A percentile compares a stretch with the other conserved stretches of the same genome.
phyloP scores from a whole-genome alignment of 306 rosid species.

The Ormosia semicastrata region DNA sequence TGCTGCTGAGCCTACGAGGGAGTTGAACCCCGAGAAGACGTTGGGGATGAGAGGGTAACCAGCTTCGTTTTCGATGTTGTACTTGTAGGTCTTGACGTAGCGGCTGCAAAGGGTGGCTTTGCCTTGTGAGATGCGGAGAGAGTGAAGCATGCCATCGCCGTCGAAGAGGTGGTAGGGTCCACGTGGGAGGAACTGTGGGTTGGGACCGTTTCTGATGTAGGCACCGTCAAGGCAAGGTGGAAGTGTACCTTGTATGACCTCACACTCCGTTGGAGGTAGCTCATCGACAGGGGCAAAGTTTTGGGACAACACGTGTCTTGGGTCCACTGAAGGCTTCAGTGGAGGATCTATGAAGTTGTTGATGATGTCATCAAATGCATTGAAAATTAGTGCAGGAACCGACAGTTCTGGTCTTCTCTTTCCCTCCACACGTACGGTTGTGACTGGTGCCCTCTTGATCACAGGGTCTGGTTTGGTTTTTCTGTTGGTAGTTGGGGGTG shows the following conservation, averaged over 20 bases:
- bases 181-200: constrained; percentile 85
- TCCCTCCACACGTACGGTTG: background rate
- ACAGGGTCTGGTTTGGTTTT: background rate
- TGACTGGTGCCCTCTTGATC: background rate
- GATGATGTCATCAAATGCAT: constrained; percentile 63
- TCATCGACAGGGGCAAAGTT: constrained; percentile 80
- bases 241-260: constrained; percentile 47
- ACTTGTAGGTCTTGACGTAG: constrained; percentile 69
- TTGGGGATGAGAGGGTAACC: constrained; percentile 69
- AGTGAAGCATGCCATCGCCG: constrained; percentile 94
- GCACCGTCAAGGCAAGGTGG: constrained; percentile 72
- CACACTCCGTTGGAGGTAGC: constrained; percentile 77
- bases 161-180: constrained; percentile 96
- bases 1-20: constrained; percentile 65
- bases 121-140: constrained; percentile 54
- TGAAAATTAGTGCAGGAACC: constrained; percentile 40
- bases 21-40: constrained; percentile 70
- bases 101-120: constrained; percentile 78
- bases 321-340: constrained; percentile 57
- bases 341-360: constrained; percentile 89
- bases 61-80: constrained; percentile 59
- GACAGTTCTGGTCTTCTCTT: constrained; percentile 22
- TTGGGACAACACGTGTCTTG: constrained; percentile 49
- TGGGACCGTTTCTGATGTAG: constrained; percentile 88
- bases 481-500: background rate